A percentile compares a stretch with the other conserved stretches of the same genome.
Evolutionary conservation across 352 stramenopile genomes (phyloP).

Genomic region (Pythium grandisporangium): DNA sequence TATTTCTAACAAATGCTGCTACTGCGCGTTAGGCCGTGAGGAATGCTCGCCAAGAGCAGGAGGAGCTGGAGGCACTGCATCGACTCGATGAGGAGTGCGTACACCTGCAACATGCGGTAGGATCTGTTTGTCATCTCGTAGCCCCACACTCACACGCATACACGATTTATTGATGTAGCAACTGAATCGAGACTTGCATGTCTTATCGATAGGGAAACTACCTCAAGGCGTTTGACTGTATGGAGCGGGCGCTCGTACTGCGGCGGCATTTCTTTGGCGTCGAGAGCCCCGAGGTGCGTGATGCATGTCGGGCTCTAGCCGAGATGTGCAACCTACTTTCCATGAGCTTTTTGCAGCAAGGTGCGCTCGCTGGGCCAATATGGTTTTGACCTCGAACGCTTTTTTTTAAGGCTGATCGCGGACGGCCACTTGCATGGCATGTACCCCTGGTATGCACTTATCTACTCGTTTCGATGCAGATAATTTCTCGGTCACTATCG

Average conservation of each 20-base stretch:
- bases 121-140: neutral
- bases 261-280: slow-evolving; percentile 89
- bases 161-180: too few species aligned
- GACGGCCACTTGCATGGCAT: too few species aligned
- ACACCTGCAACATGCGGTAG: slow-evolving; percentile 72
- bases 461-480: slow-evolving; percentile 15
- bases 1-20: too few species aligned
- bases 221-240: slow-evolving; percentile 87
- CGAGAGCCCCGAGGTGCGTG: slow-evolving; percentile 75
- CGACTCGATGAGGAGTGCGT: slow-evolving; percentile 87
- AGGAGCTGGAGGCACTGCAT: slow-evolving; percentile 86
- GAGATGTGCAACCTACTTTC: slow-evolving; percentile 93
- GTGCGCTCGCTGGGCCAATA: slow-evolving; percentile 2
- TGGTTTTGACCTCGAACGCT: too few species aligned
- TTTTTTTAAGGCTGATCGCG: too few species aligned
- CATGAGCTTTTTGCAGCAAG: slow-evolving; percentile 92
- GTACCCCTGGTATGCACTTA: too few species aligned
- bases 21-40: slow-evolving; percentile 18
- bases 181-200: too few species aligned
- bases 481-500: slow-evolving; percentile 87
- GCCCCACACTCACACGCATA: neutral
- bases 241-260: slow-evolving; percentile 88
- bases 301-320: slow-evolving; percentile 83
- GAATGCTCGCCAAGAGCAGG: slow-evolving; percentile 38
- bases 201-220: slow-evolving; percentile 74